A percentile compares a stretch with the other conserved stretches of the same genome.
phyloP scores from a whole-genome alignment of 148 eudicot genomes.

The Drosera capensis region DNA sequence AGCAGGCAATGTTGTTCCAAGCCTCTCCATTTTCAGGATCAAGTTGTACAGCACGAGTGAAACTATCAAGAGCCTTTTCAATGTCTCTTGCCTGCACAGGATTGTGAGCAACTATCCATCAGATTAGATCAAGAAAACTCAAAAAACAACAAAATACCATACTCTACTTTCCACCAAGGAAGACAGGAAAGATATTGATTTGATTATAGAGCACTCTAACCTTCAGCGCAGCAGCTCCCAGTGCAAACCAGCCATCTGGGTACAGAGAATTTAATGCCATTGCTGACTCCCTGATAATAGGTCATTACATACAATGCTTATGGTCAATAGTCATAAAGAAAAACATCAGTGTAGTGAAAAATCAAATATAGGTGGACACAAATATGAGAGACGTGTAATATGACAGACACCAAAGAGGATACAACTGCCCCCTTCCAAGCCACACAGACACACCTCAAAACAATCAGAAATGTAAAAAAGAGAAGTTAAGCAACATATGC shows the following conservation, averaged over 20 bases:
- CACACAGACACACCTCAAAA: no score
- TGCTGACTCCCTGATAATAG: conserved; percentile 58
- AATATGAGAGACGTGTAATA: conserved; percentile 4
- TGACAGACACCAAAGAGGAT: no score
- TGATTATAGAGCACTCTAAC: conserved; percentile 8
- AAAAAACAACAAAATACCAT: not conserved
- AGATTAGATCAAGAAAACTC: not conserved
- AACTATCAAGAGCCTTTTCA: conserved; percentile 74
- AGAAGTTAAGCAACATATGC: no score
- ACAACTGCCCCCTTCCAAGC: no score
- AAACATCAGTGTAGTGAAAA: not conserved
- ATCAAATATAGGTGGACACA: not conserved
- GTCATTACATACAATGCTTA: no score
- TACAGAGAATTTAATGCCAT: conserved; percentile 78
- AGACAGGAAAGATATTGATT: not conserved
- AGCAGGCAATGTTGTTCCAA: conserved; percentile 95
- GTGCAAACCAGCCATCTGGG: conserved; percentile 98
- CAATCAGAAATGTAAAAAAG: no score
- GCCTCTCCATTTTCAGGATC: conserved; percentile 98
- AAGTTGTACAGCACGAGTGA: conserved; percentile 86
- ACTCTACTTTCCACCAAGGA: conserved; percentile 2
- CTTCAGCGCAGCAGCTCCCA: conserved; percentile 96
- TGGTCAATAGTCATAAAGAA: not conserved
- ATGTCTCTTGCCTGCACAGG: conserved; percentile 61
- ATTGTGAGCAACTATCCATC: conserved; percentile 4